phyloP scores from a whole-genome alignment of 305 asterid genomes.

The Stenogyne calaminthoides region DNA sequence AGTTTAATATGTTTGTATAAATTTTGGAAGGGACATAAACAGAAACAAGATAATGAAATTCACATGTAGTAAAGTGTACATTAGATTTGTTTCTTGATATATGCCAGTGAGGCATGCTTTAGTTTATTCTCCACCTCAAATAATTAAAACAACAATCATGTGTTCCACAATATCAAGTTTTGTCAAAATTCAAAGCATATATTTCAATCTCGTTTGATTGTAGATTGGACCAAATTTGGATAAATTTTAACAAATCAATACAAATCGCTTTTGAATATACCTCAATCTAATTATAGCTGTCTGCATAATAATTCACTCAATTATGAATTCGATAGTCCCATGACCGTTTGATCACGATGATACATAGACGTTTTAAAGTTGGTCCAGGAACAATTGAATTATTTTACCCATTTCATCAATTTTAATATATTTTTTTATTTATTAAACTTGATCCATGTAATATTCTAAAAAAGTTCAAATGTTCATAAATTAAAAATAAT shows the following conservation, averaged over 20 bases:
- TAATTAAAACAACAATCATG: background rate
- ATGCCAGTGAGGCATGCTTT: constrained; percentile 28
- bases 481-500: too few species aligned
- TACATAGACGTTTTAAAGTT: too few species aligned
- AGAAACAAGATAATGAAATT: constrained; percentile 38
- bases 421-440: too few species aligned
- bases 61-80: constrained; percentile 36
- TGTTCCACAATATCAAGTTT: background rate
- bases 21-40: constrained; percentile 24
- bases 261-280: background rate
- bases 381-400: too few species aligned
- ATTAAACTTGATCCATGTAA: too few species aligned
- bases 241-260: background rate
- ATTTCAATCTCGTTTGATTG: background rate
- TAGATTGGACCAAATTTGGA: background rate
- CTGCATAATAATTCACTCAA: too few species aligned
- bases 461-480: too few species aligned
- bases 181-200: background rate
- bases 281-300: too few species aligned
- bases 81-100: constrained; percentile 29
- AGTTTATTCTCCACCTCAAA: constrained; percentile 18
- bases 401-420: too few species aligned
- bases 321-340: too few species aligned
- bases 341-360: too few species aligned
- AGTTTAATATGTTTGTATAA: constrained; percentile 22